phyloP scores from a whole-genome alignment of 1,284 basidiomycete genomes.

The Cystobasidiaceae sp. region DNA sequence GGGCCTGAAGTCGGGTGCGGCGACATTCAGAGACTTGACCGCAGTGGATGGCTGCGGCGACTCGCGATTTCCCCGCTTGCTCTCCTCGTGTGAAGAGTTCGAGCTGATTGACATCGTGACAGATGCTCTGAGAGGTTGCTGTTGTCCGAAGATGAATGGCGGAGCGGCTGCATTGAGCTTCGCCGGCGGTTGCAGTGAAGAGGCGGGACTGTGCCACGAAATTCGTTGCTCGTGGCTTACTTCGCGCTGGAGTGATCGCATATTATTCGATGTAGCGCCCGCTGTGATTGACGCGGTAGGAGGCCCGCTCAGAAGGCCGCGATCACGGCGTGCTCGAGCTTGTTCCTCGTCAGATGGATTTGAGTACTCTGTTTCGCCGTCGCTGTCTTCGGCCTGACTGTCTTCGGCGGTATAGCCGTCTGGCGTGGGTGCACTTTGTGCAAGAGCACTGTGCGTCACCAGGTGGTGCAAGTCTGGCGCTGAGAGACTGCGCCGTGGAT shows the following conservation, averaged over 20 bases:
- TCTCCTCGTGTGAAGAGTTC: not conserved
- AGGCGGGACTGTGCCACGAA: too few species aligned
- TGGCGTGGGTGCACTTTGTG: not conserved
- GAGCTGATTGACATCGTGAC: not conserved
- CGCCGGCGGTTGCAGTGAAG: too few species aligned
- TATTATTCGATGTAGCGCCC: not conserved
- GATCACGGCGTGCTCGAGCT: conserved; percentile 17
- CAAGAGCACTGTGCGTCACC: not conserved
- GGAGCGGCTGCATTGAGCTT: not conserved
- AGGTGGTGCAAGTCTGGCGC: conserved; percentile 17
- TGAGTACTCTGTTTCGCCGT: conserved; percentile 12
- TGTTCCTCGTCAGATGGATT: conserved; percentile 25
- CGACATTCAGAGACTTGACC: not conserved
- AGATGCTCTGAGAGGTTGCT: not conserved
- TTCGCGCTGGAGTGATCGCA: too few species aligned
- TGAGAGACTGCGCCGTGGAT: conserved; percentile 17
- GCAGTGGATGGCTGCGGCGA: not conserved
- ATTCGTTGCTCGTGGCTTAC: too few species aligned
- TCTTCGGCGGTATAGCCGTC: not conserved
- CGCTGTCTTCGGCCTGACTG: not conserved
- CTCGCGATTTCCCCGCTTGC: not conserved
- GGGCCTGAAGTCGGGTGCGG: not conserved
- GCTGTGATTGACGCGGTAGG: not conserved
- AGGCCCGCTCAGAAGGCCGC: not conserved
- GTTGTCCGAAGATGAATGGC: not conserved